Evolutionary conservation across 2,329 filamentous ascomycete genomes (phyloP), one percentile per base, ranked within the genome.

Genomic region (Cladophialophora psammophila): DNA sequence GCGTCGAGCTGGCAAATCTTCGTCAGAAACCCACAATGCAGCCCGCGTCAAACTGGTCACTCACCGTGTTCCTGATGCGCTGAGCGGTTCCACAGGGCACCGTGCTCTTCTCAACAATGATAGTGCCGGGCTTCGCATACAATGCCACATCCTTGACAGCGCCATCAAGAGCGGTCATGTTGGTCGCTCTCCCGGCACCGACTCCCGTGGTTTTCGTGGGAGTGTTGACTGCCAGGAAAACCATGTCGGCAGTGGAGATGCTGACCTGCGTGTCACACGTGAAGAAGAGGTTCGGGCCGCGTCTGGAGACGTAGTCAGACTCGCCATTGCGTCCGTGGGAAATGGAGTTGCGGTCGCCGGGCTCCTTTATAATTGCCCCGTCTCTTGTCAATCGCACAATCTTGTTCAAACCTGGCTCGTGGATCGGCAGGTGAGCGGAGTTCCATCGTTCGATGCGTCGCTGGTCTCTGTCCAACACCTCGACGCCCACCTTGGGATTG

Each of bases 61-160:
- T 78, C 79, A 92, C 88, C 71, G 88, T 91, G 71, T 89, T 85
- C 72, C 86, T 84, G 45, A 93, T 87, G 36, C 88, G 85, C 72
- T 91, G 85, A 1, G 90, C 90, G 5, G 91, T 93, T 68, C 89
- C 83, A 76, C 90, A 92, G 2, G 91, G 91, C 32, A 94, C 91
- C 0, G 91, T 94, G 64, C 88, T 91, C 81, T 94, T 94, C 80
- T 94, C 91, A 20, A 94, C 91, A 59, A 94, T 87, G 63, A 94
- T 91, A 63, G 90, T 87, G 56, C 88, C 89, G 18, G 84, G 81
- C 35, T 85, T 87, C 2, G 91, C 89, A 68, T 89, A 82, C 70
- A 86, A 81, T 9, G 90, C 91, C 38, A 94, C 88, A 63, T 87
- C 86, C 59, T 85, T 83, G 1, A 87, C 88, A 5, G 90, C 91